phyloP scores from a whole-genome alignment of 2,329 filamentous ascomycete genomes.

The Onygenales sp. region DNA sequence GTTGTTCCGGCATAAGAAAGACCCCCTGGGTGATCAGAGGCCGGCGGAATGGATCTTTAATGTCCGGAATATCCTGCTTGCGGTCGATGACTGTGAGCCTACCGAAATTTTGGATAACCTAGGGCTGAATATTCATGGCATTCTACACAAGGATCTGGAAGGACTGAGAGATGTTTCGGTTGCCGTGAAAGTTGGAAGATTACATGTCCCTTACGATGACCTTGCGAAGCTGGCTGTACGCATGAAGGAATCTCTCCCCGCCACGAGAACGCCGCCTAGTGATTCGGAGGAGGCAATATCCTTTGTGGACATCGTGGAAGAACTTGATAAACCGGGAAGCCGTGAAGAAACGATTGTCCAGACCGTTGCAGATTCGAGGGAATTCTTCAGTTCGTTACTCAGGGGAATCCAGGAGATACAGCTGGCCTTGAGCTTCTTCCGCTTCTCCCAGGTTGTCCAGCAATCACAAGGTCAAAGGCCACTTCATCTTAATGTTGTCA shows the following conservation, averaged over 20 bases:
- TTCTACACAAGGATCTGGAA: slow-evolving; percentile 74
- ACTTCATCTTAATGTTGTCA: slow-evolving; percentile 74
- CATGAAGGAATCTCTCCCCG: slow-evolving; percentile 32
- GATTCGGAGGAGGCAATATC: slow-evolving; percentile 46
- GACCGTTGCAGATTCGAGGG: slow-evolving; percentile 82
- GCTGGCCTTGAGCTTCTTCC: slow-evolving; percentile 84
- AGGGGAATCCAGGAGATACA: slow-evolving; percentile 94
- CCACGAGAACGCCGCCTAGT: slow-evolving; percentile 10
- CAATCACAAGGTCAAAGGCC: slow-evolving; percentile 59
- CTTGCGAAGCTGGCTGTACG: slow-evolving; percentile 42
- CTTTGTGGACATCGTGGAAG: slow-evolving; percentile 64
- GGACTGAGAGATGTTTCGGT: slow-evolving; percentile 85
- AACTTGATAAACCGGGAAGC: slow-evolving; percentile 60
- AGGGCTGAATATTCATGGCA: slow-evolving; percentile 82
- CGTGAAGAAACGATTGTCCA: slow-evolving; percentile 62
- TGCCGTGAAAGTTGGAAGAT: slow-evolving; percentile 77
- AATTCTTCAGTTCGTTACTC: slow-evolving; percentile 81
- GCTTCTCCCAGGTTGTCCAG: slow-evolving; percentile 65
- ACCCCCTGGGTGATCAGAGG: slow-evolving; percentile 52
- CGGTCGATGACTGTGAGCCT: slow-evolving; percentile 71
- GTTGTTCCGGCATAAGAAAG: slow-evolving; percentile 71
- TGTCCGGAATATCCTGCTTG: slow-evolving; percentile 78
- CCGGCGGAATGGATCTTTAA: slow-evolving; percentile 94
- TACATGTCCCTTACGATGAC: slow-evolving; percentile 88
- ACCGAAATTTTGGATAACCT: slow-evolving; percentile 82